Base-by-base conservation (phyloP, 352 stramenopile genomes). In the Phytophthora hybrid region DNA sequence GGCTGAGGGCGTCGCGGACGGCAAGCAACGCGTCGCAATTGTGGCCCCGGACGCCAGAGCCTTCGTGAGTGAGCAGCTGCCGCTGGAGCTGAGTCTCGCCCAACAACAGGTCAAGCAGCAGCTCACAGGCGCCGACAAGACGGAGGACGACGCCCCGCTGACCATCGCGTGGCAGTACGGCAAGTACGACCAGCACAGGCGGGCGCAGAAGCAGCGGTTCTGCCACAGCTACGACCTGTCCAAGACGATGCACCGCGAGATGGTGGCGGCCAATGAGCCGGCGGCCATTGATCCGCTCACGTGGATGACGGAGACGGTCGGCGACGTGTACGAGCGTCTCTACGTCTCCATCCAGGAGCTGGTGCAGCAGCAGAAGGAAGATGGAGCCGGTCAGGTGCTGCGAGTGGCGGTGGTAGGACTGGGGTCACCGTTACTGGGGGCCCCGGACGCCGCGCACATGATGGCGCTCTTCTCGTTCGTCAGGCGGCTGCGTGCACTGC, bases 141-240 rank as follows among this genome's bases (percentile, higher is more conserved):
- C 37, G 26, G 39, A 76, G 5, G 46, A 77, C 1, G 55, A 74
- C 8, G 53, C 59, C 2, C 4, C 73, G 54, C 75, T 94, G 21
- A 89, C 76, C 8, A 94, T 94, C 57, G 87, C 87, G 16, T 94
- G 87, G 87, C 87, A 94, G 69, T 94, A 94, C 61, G 72, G 81
- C 55, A 94, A 94, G 61, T 93, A 93, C 63, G 54, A 77, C 11
- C 49, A 60, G 13, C 52, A 66, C n/a, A 46, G 59, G 21, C 58
- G 58, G 31, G 19, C 54, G 29, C 39, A 61, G 13, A 59, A 54
- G 29, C 68, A 71, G 63, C 77, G 84, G 9, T 93, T 94, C 65
- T 94, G 87, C 69, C 85, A 94, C 62, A 91, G 84, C 64, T 94
- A 87, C 46, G 87, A 94, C 69, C 73, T 94, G 21, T 91, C 87